Percentiles rank a stretch among this genome's conserved stretches.
These are phyloP conservation scores for Oldenlandia corymbosa DNA, from an alignment of 257 asterid genomes.

Conservation along the genomic window DNA sequence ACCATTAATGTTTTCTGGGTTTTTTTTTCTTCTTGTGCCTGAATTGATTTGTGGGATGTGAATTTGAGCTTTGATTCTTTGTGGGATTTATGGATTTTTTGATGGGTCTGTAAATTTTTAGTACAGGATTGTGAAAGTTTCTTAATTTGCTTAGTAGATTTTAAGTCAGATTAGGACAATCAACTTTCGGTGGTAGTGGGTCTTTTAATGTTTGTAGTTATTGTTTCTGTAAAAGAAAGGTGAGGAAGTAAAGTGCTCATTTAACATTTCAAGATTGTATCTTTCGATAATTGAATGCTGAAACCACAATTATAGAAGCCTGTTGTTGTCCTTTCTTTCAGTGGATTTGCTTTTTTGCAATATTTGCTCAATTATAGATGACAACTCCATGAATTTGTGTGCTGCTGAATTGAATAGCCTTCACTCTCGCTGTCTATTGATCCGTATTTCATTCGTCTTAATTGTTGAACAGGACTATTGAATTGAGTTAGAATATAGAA, in stretches of 20 bases:
- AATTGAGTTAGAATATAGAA: slow-evolving; percentile 13
- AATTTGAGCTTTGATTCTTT: neutral
- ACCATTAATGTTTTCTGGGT: neutral
- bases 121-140: neutral
- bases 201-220: neutral
- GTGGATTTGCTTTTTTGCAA: neutral
- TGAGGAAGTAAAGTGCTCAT: neutral
- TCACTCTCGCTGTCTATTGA: neutral
- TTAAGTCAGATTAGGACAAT: neutral
- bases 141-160: neutral
- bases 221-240: neutral
- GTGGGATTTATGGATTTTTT: no score
- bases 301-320: neutral
- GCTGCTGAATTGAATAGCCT: neutral
- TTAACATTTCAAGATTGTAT: neutral
- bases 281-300: neutral
- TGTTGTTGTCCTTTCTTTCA: neutral
- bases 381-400: neutral
- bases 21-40: neutral
- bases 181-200: neutral
- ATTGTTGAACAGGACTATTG: slow-evolving; percentile 31
- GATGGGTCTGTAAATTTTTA: no score
- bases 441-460: slow-evolving; percentile 16
- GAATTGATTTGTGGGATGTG: neutral
- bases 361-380: neutral